Percentiles rank a stretch among this genome's conserved stretches.
Evolutionary conservation across 441 rosid genomes (phyloP).

Genomic region (Euphorbia corollata): DNA sequence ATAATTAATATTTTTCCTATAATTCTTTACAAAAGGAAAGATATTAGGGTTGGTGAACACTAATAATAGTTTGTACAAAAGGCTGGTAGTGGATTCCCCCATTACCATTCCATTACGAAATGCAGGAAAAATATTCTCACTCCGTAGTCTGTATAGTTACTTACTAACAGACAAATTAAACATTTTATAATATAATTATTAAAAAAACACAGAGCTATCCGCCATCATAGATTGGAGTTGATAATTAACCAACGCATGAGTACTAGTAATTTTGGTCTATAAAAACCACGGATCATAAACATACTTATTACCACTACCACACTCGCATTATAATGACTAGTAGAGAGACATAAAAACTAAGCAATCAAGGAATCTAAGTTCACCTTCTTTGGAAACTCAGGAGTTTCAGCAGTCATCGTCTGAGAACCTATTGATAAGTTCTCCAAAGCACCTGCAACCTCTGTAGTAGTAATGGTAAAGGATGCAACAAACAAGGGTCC

Average conservation of each 20-base stretch:
- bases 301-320: neutral
- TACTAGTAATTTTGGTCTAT: constrained; percentile 41
- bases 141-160: neutral
- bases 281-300: constrained; percentile 10
- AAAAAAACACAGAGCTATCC: constrained; percentile 24
- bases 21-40: too few species aligned
- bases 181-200: neutral
- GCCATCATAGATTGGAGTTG: constrained; percentile 31
- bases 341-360: neutral
- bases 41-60: neutral
- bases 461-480: constrained; percentile 44
- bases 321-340: neutral
- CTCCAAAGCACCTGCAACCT: constrained; percentile 68
- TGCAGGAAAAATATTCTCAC: constrained; percentile 2
- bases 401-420: constrained; percentile 45
- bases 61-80: too few species aligned
- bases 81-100: constrained; percentile 39
- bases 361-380: neutral
- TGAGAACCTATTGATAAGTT: constrained; percentile 67
- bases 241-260: constrained; percentile 36
- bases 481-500: constrained; percentile 20
- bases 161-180: neutral
- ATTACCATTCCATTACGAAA: constrained; percentile 20
- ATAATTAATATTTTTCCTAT: too few species aligned
- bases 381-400: constrained; percentile 67